phyloP scores from a whole-genome alignment of 345 rosid species.

The Citrus hindsii region DNA sequence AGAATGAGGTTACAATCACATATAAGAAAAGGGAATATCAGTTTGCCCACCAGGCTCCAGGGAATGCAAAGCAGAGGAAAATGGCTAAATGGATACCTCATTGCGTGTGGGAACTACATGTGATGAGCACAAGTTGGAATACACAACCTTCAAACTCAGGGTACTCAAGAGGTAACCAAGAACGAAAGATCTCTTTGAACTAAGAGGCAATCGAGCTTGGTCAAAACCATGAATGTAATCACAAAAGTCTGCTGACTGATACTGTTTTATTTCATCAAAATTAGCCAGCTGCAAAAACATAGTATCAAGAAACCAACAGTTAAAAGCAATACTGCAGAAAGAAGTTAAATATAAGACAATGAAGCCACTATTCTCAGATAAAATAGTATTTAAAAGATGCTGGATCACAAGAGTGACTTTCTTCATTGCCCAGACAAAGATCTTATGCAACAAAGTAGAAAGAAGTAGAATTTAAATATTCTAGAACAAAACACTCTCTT shows the following conservation, averaged over 20 bases:
- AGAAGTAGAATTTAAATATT: not conserved
- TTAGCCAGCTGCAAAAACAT: not conserved
- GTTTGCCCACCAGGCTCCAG: not conserved
- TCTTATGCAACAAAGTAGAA: not conserved
- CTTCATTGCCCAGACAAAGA: not conserved
- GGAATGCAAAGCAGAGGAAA: not conserved
- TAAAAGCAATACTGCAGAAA: not conserved
- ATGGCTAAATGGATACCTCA: not conserved
- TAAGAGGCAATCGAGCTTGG: not conserved
- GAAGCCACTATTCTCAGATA: not conserved
- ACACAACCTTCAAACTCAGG: not conserved
- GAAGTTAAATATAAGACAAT: not conserved
- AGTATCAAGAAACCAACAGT: not conserved
- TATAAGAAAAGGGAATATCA: not conserved
- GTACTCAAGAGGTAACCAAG: not conserved
- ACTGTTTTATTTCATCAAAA: not conserved
- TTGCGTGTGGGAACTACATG: not conserved
- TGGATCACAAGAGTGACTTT: not conserved
- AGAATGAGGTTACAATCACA: not conserved
- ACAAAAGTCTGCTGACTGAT: no score
- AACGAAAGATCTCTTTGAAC: not conserved
- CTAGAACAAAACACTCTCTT: not conserved
- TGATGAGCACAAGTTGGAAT: no score
- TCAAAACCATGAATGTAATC: not conserved
- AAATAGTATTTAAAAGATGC: not conserved